phyloP scores from a whole-genome alignment of 371 early-diverging fungal genomes.

The Rhizopus delemar region DNA sequence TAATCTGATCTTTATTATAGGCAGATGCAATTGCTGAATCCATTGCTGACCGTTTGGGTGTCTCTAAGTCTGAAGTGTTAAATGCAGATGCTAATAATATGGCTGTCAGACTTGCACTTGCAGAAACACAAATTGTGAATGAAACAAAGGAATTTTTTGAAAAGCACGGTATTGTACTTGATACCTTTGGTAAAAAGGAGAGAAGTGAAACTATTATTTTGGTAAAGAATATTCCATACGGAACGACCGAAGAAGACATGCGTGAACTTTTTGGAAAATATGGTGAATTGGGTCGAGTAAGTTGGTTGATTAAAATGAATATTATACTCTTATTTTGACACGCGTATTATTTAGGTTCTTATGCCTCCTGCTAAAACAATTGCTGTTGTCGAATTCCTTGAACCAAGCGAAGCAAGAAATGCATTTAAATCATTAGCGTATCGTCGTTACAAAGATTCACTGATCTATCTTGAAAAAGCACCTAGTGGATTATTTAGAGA shows the following conservation, averaged over 20 bases:
- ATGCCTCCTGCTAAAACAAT: constrained; percentile 94
- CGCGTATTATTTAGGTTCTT: constrained; percentile 43
- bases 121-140: constrained; percentile 93
- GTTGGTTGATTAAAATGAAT: constrained; percentile 5
- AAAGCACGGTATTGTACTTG: constrained; percentile 80
- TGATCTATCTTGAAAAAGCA: constrained; percentile 93
- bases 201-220: constrained; percentile 89
- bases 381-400: constrained; percentile 91
- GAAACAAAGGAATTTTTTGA: constrained; percentile 92
- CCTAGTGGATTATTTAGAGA: constrained; percentile 80
- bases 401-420: constrained; percentile 85
- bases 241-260: constrained; percentile 80
- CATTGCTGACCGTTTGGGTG: constrained; percentile 87
- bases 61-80: constrained; percentile 86
- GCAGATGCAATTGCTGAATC: constrained; percentile 92
- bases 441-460: constrained; percentile 84
- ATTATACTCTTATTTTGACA: background rate
- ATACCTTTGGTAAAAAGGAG: constrained; percentile 73
- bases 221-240: constrained; percentile 92
- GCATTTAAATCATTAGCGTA: constrained; percentile 92
- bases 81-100: constrained; percentile 84
- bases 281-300: constrained; percentile 84
- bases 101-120: constrained; percentile 92
- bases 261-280: constrained; percentile 79
- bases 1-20: constrained; percentile 36